phyloP scores from a whole-genome alignment of 768 basidiomycete species.

The Porphyrellus cyaneotinctus region DNA sequence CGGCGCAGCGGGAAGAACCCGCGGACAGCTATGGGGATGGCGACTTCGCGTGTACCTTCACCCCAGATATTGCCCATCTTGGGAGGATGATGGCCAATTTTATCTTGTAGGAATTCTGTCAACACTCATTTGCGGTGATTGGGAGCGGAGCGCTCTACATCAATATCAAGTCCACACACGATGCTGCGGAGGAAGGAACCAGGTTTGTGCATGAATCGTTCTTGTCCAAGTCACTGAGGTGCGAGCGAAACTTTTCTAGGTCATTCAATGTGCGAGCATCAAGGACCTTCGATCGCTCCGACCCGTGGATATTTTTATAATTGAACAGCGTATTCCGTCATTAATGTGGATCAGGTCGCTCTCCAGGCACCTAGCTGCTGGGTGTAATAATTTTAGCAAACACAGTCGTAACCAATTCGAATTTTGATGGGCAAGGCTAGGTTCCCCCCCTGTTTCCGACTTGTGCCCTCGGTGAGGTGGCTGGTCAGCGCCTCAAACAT shows the following conservation, averaged over 20 bases:
- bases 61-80: slow-evolving; percentile 1
- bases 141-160: background rate
- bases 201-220: slow-evolving; percentile 13
- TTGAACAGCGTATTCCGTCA: slow-evolving; percentile 1
- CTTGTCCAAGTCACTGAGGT: slow-evolving; percentile 4
- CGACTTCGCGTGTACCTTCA: slow-evolving; percentile 12
- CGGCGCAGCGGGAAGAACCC: slow-evolving; percentile 12
- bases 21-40: slow-evolving; percentile 1
- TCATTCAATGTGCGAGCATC: background rate
- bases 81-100: slow-evolving; percentile 3
- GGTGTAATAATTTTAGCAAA: no score
- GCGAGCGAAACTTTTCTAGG: slow-evolving; percentile 2
- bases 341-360: slow-evolving; percentile 24
- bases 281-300: slow-evolving; percentile 3
- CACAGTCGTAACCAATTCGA: background rate
- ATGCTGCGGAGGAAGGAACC: background rate
- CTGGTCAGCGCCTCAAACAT: slow-evolving; percentile 7
- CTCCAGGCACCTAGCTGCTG: slow-evolving; percentile 2
- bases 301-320: background rate
- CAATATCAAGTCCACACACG: slow-evolving; percentile 2
- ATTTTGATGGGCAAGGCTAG: background rate
- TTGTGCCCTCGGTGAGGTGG: background rate
- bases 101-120: background rate
- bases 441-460: slow-evolving; percentile 7
- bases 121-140: slow-evolving; percentile 16